These are phyloP conservation scores for Mycena metata DNA, from an alignment of 768 basidiomycete genomes.

Conservation along the genomic window DNA sequence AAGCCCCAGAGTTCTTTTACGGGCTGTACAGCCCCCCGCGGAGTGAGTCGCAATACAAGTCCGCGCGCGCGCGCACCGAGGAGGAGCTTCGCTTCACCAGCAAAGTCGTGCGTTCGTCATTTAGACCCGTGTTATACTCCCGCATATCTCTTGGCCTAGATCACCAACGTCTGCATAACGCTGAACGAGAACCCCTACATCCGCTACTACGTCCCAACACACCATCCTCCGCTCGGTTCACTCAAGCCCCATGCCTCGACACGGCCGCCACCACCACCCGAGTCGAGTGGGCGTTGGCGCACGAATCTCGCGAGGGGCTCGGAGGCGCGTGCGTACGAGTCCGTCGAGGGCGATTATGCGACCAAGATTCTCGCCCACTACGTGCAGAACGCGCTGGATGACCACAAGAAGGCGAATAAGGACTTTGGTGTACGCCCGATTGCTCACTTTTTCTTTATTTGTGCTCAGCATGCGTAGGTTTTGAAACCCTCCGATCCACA, in stretches of 20 bases:
- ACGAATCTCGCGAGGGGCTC: slow-evolving; percentile 84
- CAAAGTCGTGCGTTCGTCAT: slow-evolving; percentile 67
- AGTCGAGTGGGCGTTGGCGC: slow-evolving; percentile 79
- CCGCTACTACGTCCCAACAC: slow-evolving; percentile 90
- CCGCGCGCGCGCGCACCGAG: slow-evolving; percentile 81
- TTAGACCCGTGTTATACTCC: slow-evolving; percentile 2
- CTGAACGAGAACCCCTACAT: slow-evolving; percentile 94
- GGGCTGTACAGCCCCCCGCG: slow-evolving; percentile 90
- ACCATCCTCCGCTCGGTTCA: slow-evolving; percentile 87
- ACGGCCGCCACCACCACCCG: slow-evolving; percentile 75
- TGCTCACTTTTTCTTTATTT: not conserved
- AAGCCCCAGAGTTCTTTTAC: slow-evolving; percentile 86
- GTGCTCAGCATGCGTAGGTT: slow-evolving; percentile 15
- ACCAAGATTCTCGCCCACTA: slow-evolving; percentile 87
- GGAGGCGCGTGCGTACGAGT: slow-evolving; percentile 76
- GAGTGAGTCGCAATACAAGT: slow-evolving; percentile 72
- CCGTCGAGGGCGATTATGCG: slow-evolving; percentile 80
- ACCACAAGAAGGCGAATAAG: slow-evolving; percentile 86
- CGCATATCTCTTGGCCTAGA: slow-evolving; percentile 55
- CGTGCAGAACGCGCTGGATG: slow-evolving; percentile 88
- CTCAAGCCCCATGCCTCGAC: slow-evolving; percentile 77
- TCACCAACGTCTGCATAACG: slow-evolving; percentile 90
- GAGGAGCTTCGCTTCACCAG: slow-evolving; percentile 86
- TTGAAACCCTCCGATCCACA: slow-evolving; percentile 69
- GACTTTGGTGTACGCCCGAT: slow-evolving; percentile 84